These are phyloP conservation scores for Piloderma croceum DNA, from an alignment of 768 basidiomycete genomes.

Conservation along the genomic window DNA sequence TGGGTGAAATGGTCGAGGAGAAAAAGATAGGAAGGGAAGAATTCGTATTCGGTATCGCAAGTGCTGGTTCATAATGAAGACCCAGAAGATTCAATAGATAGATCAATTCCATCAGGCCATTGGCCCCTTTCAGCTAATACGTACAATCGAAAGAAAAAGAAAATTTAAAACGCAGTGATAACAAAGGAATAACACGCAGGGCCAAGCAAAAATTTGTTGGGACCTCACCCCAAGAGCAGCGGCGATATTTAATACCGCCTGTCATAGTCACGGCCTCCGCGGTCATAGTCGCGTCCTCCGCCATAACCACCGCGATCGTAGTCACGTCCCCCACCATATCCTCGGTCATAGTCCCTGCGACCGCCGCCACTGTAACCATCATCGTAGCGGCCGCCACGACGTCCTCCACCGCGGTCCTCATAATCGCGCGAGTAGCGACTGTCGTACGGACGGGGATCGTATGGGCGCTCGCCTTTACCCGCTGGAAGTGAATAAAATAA, in stretches of 20 bases:
- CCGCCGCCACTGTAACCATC: conserved; percentile 36
- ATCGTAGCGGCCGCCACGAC: conserved; percentile 36
- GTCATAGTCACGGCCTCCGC: conserved; percentile 38
- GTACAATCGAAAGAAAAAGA: too few relatives aligned
- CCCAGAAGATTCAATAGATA: too few relatives aligned
- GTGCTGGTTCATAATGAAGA: too few relatives aligned
- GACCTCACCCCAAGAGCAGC: conserved; percentile 21
- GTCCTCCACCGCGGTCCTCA: conserved; percentile 49
- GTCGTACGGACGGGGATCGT: conserved; percentile 90
- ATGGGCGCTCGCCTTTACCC: conserved; percentile 68
- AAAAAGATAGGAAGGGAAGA: too few relatives aligned
- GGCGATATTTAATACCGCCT: conserved; percentile 34
- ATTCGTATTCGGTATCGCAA: too few relatives aligned
- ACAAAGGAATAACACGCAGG: too few relatives aligned
- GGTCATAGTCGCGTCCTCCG: conserved; percentile 33
- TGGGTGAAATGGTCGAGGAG: too few relatives aligned
- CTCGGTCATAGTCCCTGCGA: conserved; percentile 27
- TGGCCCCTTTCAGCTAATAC: too few relatives aligned
- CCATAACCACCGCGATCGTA: conserved; percentile 30
- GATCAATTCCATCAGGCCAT: too few relatives aligned
- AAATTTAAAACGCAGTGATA: too few relatives aligned
- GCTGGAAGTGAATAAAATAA: conserved; percentile 6
- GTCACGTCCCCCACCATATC: conserved; percentile 29
- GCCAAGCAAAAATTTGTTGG: too few relatives aligned
- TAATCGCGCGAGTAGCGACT: conserved; percentile 72